Evolutionary conservation across 306 rosid genomes (phyloP), one percentile per base, ranked within the genome.

Genomic region (Spatholobus suberectus): DNA sequence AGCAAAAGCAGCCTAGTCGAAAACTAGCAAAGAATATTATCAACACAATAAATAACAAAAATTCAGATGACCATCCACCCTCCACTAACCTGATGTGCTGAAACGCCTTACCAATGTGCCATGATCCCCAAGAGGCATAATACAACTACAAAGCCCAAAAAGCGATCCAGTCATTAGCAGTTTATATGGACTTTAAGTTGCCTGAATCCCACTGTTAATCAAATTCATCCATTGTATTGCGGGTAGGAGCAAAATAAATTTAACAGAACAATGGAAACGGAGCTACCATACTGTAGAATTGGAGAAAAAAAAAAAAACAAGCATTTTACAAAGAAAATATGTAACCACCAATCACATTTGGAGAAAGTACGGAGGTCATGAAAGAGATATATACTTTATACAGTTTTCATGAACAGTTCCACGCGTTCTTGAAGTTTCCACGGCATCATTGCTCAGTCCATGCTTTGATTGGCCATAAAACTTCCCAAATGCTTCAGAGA

Each of bases 401-500:
- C 98, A 92, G 78, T 96, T 96, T 66, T 96, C 99, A 24, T 96
- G 99, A 85, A 88, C 81, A 57, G 85, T 81, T 74, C 90, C 97
- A 24, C 90, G 88, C 83, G 90, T 85, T 92, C 76, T 89, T 83
- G 97, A 91, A 81, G 90, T 82, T 77, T 92, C 99, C 78, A 87
- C 90, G 0, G 91, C 82, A 77, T 94, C 93, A 55, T 84, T 90
- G 90, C 74, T 81, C 62, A 82, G 82, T 44, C 91, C 94, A 26
- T 85, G 92, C 87, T 86, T 92, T 52, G 94, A 81, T 85, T 89
- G 97, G 78, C 98, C 98, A 82, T 90, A 91, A 44, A 91, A 89
- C 82, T 91, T 96, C 69, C 98, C 98, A 88, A 96, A 92, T 87
- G 97, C 97, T 85, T 91, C 99, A 75, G 97, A 91, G 81, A 90